Evolutionary conservation across 2,329 filamentous ascomycete species (phyloP).

Genomic region (Aspergillus intermedius): DNA sequence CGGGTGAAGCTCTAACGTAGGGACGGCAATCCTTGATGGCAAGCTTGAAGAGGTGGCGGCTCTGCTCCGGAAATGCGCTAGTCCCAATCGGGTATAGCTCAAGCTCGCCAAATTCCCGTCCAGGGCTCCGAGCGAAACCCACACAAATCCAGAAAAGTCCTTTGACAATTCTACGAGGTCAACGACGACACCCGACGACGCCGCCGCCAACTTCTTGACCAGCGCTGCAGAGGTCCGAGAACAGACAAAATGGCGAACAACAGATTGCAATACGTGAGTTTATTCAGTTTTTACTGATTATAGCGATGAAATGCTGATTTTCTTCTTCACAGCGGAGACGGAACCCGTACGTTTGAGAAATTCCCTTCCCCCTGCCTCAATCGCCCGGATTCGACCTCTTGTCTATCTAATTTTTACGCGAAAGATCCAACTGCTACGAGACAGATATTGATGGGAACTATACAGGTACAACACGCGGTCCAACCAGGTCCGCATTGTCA

Average conservation of each 20-base stretch:
- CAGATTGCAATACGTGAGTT: slow-evolving; percentile 46
- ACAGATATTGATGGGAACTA: slow-evolving; percentile 27
- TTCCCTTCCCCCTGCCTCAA: slow-evolving; percentile 7
- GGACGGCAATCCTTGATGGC: slow-evolving; percentile 12
- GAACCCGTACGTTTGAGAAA: slow-evolving; percentile 62
- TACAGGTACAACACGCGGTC: slow-evolving; percentile 93
- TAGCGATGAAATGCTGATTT: slow-evolving; percentile 19
- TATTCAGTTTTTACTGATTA: slow-evolving; percentile 1
- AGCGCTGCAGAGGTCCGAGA: slow-evolving; percentile 36
- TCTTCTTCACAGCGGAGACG: slow-evolving; percentile 56
- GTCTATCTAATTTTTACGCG: not conserved
- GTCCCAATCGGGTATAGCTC: slow-evolving; percentile 22
- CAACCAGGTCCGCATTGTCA: slow-evolving; percentile 92
- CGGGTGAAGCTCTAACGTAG: slow-evolving; percentile 12
- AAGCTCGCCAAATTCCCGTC: slow-evolving; percentile 32
- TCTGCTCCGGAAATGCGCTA: slow-evolving; percentile 16
- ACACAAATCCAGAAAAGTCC: slow-evolving; percentile 37
- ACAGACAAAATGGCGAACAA: slow-evolving; percentile 48
- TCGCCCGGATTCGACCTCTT: not conserved
- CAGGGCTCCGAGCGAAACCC: slow-evolving; percentile 37
- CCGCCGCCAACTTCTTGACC: slow-evolving; percentile 33
- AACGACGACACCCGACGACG: slow-evolving; percentile 39
- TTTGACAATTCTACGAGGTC: slow-evolving; percentile 36
- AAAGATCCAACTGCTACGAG: not conserved
- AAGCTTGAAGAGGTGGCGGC: slow-evolving; percentile 35